A percentile compares a stretch with the other conserved stretches of the same genome.
Conservation (phyloP, 169 alveolate species). For the Cryptosporidium sp. region DNA sequence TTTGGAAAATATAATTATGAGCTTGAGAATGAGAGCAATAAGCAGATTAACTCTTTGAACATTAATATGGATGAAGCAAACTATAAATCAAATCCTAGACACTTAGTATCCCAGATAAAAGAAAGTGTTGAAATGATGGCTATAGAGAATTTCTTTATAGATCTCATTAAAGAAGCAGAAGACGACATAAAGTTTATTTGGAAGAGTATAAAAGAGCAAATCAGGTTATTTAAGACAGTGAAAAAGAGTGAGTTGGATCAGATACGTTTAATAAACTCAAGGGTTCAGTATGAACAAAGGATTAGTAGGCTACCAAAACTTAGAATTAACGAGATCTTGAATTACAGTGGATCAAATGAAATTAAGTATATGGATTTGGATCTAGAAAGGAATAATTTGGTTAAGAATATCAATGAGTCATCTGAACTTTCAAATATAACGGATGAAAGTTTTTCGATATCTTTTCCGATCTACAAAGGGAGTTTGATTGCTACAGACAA, state of each 20-base stretch:
- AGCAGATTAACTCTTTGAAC: not conserved
- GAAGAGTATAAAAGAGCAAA: conserved; percentile 50
- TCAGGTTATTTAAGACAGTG: not conserved
- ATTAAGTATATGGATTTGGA: conserved; percentile 17
- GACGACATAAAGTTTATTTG: conserved; percentile 58
- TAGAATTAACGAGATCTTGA: conserved; percentile 26
- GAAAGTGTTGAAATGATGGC: conserved; percentile 30
- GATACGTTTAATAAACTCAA: conserved; percentile 28
- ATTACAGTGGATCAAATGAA: not conserved
- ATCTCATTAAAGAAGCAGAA: conserved; percentile 60
- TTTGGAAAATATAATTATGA: not conserved
- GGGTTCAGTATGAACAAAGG: conserved; percentile 22
- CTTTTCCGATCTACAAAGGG: conserved; percentile 49
- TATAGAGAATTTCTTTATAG: conserved; percentile 46
- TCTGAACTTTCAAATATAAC: conserved; percentile 12
- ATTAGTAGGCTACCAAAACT: conserved; percentile 26
- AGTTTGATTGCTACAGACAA: conserved; percentile 34
- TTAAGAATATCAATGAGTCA: conserved; percentile 36
- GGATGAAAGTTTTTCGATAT: conserved; percentile 22
- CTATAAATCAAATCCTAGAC: conserved; percentile 20
- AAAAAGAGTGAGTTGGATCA: not conserved
- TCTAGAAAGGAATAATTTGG: conserved; percentile 16
- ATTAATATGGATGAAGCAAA: not conserved
- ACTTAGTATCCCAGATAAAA: conserved; percentile 23
- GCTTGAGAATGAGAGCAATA: not conserved